Evolutionary conservation across 1,284 basidiomycete genomes (phyloP).

Genomic region (Heimioporus retisporus): DNA sequence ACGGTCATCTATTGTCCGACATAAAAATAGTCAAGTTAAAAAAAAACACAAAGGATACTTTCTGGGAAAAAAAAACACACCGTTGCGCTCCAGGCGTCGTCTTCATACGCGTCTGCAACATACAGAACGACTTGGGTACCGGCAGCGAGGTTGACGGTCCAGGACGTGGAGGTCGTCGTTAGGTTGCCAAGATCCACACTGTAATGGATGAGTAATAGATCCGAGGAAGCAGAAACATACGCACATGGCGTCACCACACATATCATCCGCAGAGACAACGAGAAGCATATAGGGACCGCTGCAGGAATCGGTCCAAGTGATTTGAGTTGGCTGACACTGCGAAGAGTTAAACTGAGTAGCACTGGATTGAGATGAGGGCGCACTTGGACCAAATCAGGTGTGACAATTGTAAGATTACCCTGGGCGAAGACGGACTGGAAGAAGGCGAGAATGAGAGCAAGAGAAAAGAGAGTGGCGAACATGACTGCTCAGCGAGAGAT

Average conservation of each 20-base stretch:
- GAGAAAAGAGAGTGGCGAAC: slow-evolving; percentile 81
- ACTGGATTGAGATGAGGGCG: slow-evolving; percentile 10
- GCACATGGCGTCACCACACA: slow-evolving; percentile 71
- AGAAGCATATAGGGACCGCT: slow-evolving; percentile 68
- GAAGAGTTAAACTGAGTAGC: slow-evolving; percentile 7
- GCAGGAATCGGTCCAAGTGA: slow-evolving; percentile 63
- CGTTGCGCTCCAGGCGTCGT: slow-evolving; percentile 72
- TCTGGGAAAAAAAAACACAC: slow-evolving; percentile 50
- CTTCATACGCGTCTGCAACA: slow-evolving; percentile 60
- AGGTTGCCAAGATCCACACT: slow-evolving; percentile 71
- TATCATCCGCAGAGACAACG: slow-evolving; percentile 60
- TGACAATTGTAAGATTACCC: slow-evolving; percentile 58
- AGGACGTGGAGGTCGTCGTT: slow-evolving; percentile 54
- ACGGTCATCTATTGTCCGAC: slow-evolving; percentile 62
- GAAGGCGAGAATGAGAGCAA: slow-evolving; percentile 71
- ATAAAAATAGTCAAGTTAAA: neutral
- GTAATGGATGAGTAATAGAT: slow-evolving; percentile 18
- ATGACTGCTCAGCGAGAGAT: slow-evolving; percentile 50
- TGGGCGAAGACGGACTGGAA: slow-evolving; percentile 61
- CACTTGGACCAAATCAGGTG: slow-evolving; percentile 67
- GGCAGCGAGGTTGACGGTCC: slow-evolving; percentile 58
- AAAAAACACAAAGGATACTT: neutral
- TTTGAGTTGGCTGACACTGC: slow-evolving; percentile 63
- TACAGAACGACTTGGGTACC: slow-evolving; percentile 64
- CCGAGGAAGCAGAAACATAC: slow-evolving; percentile 29